phyloP scores from a whole-genome alignment of 129 eudicot genomes.

The Ambrosia artemisiifolia region DNA sequence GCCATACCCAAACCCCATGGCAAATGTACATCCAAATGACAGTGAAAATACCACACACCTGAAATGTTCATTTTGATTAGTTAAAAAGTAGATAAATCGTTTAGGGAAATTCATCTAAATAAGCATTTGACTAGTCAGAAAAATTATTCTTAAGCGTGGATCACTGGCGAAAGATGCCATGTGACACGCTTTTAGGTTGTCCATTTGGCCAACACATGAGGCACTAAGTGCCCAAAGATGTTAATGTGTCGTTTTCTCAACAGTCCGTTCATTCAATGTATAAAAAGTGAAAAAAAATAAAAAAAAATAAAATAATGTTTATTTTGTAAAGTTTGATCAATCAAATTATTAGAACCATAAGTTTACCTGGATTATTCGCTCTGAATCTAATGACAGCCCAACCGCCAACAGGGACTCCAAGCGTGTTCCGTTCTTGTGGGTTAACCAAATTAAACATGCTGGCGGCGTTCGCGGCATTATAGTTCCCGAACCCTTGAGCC shows the following conservation, averaged over 20 bases:
- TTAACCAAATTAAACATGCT: conserved; percentile 42
- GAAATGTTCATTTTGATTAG: not conserved
- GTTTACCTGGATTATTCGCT: conserved; percentile 68
- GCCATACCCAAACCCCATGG: conserved; percentile 66
- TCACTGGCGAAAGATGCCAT: too few relatives aligned
- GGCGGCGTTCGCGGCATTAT: conserved; percentile 28
- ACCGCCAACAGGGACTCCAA: conserved; percentile 61
- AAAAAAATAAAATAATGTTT: too few relatives aligned
- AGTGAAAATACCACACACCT: conserved; percentile 73
- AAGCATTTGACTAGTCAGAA: too few relatives aligned
- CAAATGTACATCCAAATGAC: conserved; percentile 72
- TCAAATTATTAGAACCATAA: not conserved
- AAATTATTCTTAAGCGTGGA: too few relatives aligned
- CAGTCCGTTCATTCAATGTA: too few relatives aligned
- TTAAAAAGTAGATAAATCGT: not conserved
- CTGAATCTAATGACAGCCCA: conserved; percentile 67
- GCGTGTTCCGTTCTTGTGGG: conserved; percentile 61
- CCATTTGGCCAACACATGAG: too few relatives aligned
- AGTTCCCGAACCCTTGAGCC: conserved; percentile 75
- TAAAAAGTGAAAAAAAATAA: too few relatives aligned
- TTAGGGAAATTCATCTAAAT: not conserved
- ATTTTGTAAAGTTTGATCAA: not conserved
- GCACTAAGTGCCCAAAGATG: too few relatives aligned
- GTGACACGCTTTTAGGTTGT: too few relatives aligned
- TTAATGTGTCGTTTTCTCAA: too few relatives aligned